phyloP scores from a whole-genome alignment of 495 filamentous ascomycete genomes.

The Penicillium taxi region DNA sequence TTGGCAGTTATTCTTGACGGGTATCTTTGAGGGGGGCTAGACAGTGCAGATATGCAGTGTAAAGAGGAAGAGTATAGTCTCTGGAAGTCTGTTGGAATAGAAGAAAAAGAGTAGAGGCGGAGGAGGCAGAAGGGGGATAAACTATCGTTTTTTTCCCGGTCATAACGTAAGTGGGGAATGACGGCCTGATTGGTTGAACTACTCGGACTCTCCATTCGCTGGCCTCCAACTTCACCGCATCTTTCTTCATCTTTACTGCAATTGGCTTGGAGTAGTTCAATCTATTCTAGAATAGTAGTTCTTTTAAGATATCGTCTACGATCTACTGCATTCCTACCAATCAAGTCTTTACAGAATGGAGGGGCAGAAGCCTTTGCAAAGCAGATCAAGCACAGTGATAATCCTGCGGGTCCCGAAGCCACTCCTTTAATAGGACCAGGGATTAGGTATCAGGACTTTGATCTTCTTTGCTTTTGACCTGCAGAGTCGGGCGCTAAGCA shows the following conservation, averaged over 20 bases:
- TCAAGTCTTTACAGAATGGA: not conserved
- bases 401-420: constrained; percentile 17
- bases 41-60: constrained; percentile 6
- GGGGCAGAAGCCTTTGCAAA: too few relatives aligned
- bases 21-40: constrained; percentile 43
- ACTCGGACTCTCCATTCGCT: constrained; percentile 23
- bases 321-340: constrained; percentile 1
- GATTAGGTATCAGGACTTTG: too few relatives aligned
- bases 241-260: constrained; percentile 15
- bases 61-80: constrained; percentile 11
- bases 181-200: constrained; percentile 20
- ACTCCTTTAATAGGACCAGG: too few relatives aligned
- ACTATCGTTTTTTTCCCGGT: constrained; percentile 27
- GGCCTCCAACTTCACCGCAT: constrained; percentile 34
- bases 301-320: too few relatives aligned
- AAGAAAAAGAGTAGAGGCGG: constrained; percentile 26
- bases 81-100: constrained; percentile 11
- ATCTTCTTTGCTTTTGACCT: too few relatives aligned
- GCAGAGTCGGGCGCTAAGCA: too few relatives aligned
- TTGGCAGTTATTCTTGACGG: constrained; percentile 74
- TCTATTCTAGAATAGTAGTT: too few relatives aligned
- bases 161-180: constrained; percentile 15
- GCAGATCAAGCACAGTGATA: too few relatives aligned
- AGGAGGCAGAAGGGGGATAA: constrained; percentile 23
- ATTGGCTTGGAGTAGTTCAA: too few relatives aligned